Base-by-base conservation (phyloP, 495 filamentous ascomycete genomes). In the Aspergillus diversus region DNA sequence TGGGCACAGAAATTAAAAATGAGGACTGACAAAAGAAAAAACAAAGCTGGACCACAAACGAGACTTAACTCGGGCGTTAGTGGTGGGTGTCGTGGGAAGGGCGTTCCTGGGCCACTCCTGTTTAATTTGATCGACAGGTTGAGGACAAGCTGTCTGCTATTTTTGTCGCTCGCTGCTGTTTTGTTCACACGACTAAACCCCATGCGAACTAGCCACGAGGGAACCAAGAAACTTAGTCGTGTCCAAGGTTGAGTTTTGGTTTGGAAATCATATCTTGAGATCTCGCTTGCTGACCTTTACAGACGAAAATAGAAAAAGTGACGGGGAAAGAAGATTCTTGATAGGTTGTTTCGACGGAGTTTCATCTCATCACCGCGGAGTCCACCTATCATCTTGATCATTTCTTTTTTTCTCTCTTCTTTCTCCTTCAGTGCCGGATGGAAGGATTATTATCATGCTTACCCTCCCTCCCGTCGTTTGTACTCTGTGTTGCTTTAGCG, bases 41-140 rank as follows among this genome's bases (percentile, higher is more conserved):
- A 27, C 21, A 27, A 27, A 27, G 21, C 21, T 27, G 21, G 2
- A 27, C 21, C 1, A 2, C 21, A 27, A 27, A 27, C 21, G 1
- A 27, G 21, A 27, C 21, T 27, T 27, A 27, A 27, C 21, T 27
- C 21, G 21, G 21, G 21, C 21, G 21, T 27, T 27, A 27, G 21
- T 27, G 13, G 37, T 39, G 37, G 37, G 7, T 39, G 37, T 39
- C 37, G 37, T 39, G 37, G 37, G 37, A 39, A 39, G 37, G 37
- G 37, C 37, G 37, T 13, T 13, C 37, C 7, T 8, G 37, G 13
- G 37, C 13, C 37, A 8, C 13, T 13, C 7, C 37, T 39, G 37
- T 39, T 39, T 16, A 17, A 49, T 49, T 49, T 49, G 46, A 49
- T 49, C 46, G 46, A 49, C 46, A 17, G 16, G 46, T 43, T 43